Base-by-base conservation (phyloP, 2,329 filamentous ascomycete species). In the Hirsutella rhossiliensis region DNA sequence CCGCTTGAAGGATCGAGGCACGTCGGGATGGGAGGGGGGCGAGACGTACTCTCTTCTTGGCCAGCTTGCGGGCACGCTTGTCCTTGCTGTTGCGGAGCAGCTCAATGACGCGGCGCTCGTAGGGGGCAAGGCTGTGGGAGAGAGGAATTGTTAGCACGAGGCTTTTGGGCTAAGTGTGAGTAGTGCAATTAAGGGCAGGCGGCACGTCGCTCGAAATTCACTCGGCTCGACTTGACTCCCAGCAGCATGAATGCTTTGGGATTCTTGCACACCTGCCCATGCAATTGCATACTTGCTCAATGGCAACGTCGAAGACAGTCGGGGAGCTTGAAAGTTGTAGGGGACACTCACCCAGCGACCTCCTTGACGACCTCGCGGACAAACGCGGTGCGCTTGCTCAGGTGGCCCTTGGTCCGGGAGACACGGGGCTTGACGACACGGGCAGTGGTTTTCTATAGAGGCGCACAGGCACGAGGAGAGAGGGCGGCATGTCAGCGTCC, bases 101-200 rank as follows among this genome's bases (percentile, higher is more conserved):
- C 81, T 98, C 92, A 67, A 98, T 94, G 61, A 98, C 87, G 67
- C 92, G 88, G 72, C 92, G 90, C 83, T 98, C 92, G 71, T 98
- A 92, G 63, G 87, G 87, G 59, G 87, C 87, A 59, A 92, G 84
- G 65, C 86, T 83, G n/a, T 20, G 18, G 29, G 8, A 48, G 38
- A 46, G 40, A 15, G 30, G 38, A 31, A 17, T 31, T 40, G 56
- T 67, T 62, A 67, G 60, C 49, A 43, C 46, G 19, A 28, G 4
- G 19, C 7, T 15, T 4, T 5, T 27, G 7, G 23, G 19, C 17
- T 19, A 6, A 18, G 19, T 23, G 38, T 11, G 15, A 20, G 11
- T 5, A 11, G 11, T 9, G 19, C 19, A 7, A 38, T 20, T 7
- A 6, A 27, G 23, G 23, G 23, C 23, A 27, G 23, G 23, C 23